A percentile compares a stretch with the other conserved stretches of the same genome.
phyloP scores from a whole-genome alignment of 768 basidiomycete genomes.

The Phaffia australis region DNA sequence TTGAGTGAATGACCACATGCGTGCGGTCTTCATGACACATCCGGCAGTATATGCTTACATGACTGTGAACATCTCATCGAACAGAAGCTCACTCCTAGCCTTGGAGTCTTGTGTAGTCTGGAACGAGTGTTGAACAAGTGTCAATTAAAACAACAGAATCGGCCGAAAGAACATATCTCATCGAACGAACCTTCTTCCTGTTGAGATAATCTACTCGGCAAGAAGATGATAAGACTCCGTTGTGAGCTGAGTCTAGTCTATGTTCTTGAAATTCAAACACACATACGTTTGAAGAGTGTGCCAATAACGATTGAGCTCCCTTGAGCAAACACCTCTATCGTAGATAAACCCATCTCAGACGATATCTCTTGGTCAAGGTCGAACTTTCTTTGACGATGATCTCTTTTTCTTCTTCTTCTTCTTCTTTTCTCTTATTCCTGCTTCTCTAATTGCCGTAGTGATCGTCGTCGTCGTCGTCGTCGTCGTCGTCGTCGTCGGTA shows the following conservation, averaged over 20 bases:
- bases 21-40: too few species aligned
- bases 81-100: conserved; percentile 25
- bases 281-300: conserved; percentile 22
- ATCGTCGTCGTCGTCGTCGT: not conserved
- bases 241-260: not conserved
- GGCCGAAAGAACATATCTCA: not conserved
- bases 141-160: not conserved
- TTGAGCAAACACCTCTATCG: conserved; percentile 15
- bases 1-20: not conserved
- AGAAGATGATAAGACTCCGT: not conserved
- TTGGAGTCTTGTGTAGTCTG: conserved; percentile 17
- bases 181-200: conserved; percentile 14
- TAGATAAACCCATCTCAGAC: conserved; percentile 22
- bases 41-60: conserved; percentile 7
- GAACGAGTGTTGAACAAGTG: not conserved
- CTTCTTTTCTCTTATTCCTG: not conserved
- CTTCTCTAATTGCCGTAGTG: not conserved
- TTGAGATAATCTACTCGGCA: conserved; percentile 20
- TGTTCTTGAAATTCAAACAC: not conserved
- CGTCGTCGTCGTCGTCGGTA: too few species aligned
- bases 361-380: conserved; percentile 16
- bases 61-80: conserved; percentile 24
- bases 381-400: not conserved
- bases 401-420: not conserved
- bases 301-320: conserved; percentile 17